Conservation (phyloP, 108 stramenopile genomes). For the Skeletonema marinoi region DNA sequence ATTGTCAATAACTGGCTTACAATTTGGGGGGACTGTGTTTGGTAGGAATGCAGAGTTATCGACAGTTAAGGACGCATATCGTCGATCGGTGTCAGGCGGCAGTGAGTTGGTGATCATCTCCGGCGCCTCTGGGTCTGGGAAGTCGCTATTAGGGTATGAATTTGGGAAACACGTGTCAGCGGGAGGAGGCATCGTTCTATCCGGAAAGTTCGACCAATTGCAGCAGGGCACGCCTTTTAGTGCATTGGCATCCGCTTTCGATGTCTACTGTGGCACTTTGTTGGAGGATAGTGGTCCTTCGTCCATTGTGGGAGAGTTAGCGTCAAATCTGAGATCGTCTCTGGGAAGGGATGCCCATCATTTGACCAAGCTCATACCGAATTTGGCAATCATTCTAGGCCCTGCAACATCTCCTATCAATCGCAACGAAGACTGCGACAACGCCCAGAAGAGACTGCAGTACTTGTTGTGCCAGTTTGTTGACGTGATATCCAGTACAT, state of each 20-base stretch:
- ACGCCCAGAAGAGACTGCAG: conserved; percentile 23
- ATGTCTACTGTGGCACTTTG: neutral
- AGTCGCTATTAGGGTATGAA: neutral
- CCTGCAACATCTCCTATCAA: neutral
- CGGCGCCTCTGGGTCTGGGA: neutral
- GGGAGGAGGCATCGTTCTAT: neutral
- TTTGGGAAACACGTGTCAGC: neutral
- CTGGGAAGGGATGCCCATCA: neutral
- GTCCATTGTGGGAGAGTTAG: too few relatives aligned
- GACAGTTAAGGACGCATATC: neutral
- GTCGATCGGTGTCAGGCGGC: neutral
- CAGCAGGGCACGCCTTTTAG: neutral
- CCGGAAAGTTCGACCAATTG: neutral
- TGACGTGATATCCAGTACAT: conserved; percentile 11
- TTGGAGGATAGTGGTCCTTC: neutral
- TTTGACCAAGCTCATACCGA: neutral
- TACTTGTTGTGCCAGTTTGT: conserved; percentile 21
- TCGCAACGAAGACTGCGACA: neutral
- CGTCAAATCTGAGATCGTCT: too few relatives aligned
- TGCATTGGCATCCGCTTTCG: neutral
- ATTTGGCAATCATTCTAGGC: neutral
- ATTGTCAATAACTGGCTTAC: conserved; percentile 5
- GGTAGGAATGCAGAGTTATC: neutral
- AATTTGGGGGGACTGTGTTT: neutral
- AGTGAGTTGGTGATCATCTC: neutral